Evolutionary conservation across 225 moss, liverwort and hornwort species (phyloP), one percentile per base, ranked within the genome.

Genomic region (Pseudoscleropodium purum): DNA sequence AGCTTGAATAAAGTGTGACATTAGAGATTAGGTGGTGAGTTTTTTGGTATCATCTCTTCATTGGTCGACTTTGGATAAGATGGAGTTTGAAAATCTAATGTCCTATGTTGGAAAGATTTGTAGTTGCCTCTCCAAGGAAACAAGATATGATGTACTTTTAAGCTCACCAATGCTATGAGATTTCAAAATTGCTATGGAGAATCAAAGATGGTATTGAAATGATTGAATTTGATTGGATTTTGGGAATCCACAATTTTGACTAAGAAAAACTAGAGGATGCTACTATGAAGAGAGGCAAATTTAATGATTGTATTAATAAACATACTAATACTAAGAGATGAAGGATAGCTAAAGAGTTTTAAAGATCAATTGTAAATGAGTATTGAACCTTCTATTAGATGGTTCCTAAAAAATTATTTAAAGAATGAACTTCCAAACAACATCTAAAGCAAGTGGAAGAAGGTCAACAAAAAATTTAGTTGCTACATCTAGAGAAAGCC

Each of bases 401-500:
- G 41, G 39, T 15, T 4, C 7, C 13, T 69, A 69, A n/a, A 23
- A 25, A 41, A 13, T 18, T 39, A 13, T 1, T 13, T 39, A 24
- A 70, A 39, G 2, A 39, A 39, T 70, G 13, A 39, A 2, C 23
- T 70, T 39, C 4, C 7, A 70, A 70, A 2, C 2, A 2, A 3
- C 25, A 39, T 70, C 39, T 70, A 39, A 2, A 2, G 25, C 39
- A 39, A 39, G 14, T 25, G 14, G 14, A 70, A 39, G 39, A 70
- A 25, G 25, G 39, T 14, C 39, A 70, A 70, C 1, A 70, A 70
- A 39, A 5, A 24, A 39, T 39, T 70, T 4, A 2, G 13, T 5
- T 0, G 0, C 13, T 1, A 70, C 25, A 39, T 39, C 11, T 70
- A 39, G 4, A 23, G 3, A 34, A 7, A 39, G 2, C 7, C 39